Base-by-base conservation (phyloP, 768 basidiomycete species). In the Lactarius tabidus region DNA sequence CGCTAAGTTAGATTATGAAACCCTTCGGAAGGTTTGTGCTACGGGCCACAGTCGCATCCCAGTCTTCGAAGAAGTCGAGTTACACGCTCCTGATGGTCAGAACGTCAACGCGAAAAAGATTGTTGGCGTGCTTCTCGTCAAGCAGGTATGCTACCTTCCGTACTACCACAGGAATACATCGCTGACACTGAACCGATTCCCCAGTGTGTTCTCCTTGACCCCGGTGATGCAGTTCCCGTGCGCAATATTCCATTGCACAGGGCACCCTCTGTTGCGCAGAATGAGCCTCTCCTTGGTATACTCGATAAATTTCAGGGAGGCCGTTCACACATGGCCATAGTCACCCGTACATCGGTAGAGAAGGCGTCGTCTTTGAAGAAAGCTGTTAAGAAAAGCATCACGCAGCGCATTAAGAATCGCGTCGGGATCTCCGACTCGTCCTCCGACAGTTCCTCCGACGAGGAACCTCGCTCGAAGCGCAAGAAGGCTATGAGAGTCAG, bases 251-350 rank as follows among this genome's bases (percentile, higher is more conserved):
- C 91, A 0, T 78, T 96, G 54, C 93, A 94, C 76, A 91, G 88
- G 71, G 90, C 95, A 7, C 90, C 88, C 0, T 90, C 89, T 60
- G 90, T 95, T 3, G 90, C 93, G 2, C 88, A 87, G 52, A 93
- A 95, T 70, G 91, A 93, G 74, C 84, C 93, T 28, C 79, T 96
- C 1, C 82, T 95, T 17, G 86, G 89, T 29, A 91, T 94, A 66
- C 80, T 95, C 36, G 93, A 95, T 74, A 88, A 81, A 66, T 95
- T 95, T 74, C 93, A 95, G 74, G 92, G 93, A 72, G 93, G 92
- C 5, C 82, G 91, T 35, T 91, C 89, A 48, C 93, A 96, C 73
- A 95, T 96, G 85, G 93, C 93, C 26, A 90, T 95, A 69, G 91
- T 95, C 29, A 74, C 74, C 35, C 72, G 75, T 43, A 72, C 75